Base-by-base conservation (phyloP, 345 rosid species). In the Populus pruinosa region DNA sequence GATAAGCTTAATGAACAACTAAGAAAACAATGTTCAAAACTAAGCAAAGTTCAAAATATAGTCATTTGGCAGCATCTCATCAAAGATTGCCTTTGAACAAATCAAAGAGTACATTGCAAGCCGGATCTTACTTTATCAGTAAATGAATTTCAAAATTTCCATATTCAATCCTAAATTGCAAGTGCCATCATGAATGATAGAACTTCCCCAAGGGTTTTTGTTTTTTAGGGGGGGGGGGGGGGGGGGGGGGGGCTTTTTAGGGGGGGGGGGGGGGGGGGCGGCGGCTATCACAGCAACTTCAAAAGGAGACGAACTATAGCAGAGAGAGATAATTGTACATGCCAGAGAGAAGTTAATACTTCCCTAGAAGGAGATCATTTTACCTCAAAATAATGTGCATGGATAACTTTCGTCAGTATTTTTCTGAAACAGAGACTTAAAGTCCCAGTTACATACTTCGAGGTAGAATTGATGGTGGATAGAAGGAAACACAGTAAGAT, bases 371-470 rank as follows among this genome's bases (percentile, higher is more conserved):
- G 56, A 25, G 17, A 39, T 71, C 66, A 70, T 14, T 64, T 67
- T 75, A 94, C 99, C 99, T 96, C 92, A 61, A 96, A 96, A 77
- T 96, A 96, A 86, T 87, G 89, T 20, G 87, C 76, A 83, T 96
- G 99, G 87, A 96, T 92, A 79, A 90, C 87, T 81, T 88, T 94
- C 41, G 98, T 94, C 92, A 96, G 80, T 87, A 92, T 89, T 82
- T 92, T 91, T 69, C 99, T 91, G 87, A 96, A 96, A 67, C 89
- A 90, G 82, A 96, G 86, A 80, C 98, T 92, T 83, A 96, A 86
- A 53, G 89, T 88, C 79, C 97, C 97, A 8, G 97, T 94, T 75
- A 96, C 86, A 78, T 88, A 96, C 90, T 90, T 94, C 17, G 98
- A 91, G 71, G 97, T 94, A 78, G 99, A 77, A 83, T 92, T 94